Base-by-base conservation (phyloP, 2,329 filamentous ascomycete genomes). In the Rosellinia necatrix region DNA sequence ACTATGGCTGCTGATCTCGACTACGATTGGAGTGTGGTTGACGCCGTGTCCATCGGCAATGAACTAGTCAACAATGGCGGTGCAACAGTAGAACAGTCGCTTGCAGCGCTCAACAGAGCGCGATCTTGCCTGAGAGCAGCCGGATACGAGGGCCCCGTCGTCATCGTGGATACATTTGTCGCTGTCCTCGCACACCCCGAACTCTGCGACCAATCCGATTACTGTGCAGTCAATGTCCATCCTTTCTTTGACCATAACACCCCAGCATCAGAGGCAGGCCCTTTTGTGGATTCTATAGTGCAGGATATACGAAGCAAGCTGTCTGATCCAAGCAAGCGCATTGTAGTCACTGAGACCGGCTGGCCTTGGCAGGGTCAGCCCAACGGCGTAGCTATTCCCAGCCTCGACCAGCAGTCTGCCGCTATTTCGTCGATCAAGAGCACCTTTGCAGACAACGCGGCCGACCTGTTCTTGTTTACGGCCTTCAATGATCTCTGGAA, bases 401-500 rank as follows among this genome's bases (percentile, higher is more conserved):
- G 85, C 10, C 66, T 75, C n/a, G 74, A 78, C 9, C 85, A 92
- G 62, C 91, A 96, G 71, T 69, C 76, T 9, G 70, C 72, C 19
- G 91, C 91, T 9, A 71, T 96, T 30, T 70, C 75, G 5, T 87
- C 86, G 21, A 82, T 96, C 66, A 83, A 81, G 70, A 67, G 69
- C 32, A 76, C 78, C 2, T 91, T 91, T 68, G 67, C 75, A 12
- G 69, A 72, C 44, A 80, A 74, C 46, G 71, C 75, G 1, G 69
- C 70, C 3, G 73, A 85, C 51, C 67, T 93, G 38, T 81, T 92
- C 62, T 76, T 96, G 19, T 93, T 94, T 74, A 89, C 87, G 24
- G 87, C 89, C 3, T 93, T 87, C 75, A 88, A 96, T 72, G 88
- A 91, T 59, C 67, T 79, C 47, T 96, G 91, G 91, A 96, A 96